Percentiles rank a stretch among this genome's conserved stretches.
phyloP scores from a whole-genome alignment of 1,284 basidiomycete species.

The Leccinum subrobustum region DNA sequence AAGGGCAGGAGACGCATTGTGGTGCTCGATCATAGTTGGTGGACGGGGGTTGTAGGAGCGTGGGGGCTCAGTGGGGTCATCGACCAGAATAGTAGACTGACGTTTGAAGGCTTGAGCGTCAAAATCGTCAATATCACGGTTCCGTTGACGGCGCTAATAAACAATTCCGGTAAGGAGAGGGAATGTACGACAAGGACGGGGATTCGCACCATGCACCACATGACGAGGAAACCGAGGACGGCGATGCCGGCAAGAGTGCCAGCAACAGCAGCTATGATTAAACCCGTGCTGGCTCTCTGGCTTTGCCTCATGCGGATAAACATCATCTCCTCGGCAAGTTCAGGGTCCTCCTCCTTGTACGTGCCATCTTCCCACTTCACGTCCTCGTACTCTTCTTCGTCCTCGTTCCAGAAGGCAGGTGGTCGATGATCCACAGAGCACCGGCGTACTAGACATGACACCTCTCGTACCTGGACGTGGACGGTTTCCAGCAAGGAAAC shows the following conservation, averaged over 20 bases:
- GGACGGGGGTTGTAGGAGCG: conserved; percentile 44
- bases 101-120: conserved; percentile 53
- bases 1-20: conserved; percentile 29
- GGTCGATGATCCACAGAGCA: conserved; percentile 70
- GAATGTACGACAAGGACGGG: neutral
- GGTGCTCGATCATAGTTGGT: conserved; percentile 57
- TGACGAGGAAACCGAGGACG: conserved; percentile 45
- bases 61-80: conserved; percentile 40
- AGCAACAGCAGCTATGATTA: conserved; percentile 53
- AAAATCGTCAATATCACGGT: conserved; percentile 46
- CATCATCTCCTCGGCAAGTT: conserved; percentile 50
- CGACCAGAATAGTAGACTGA: conserved; percentile 56
- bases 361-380: conserved; percentile 74
- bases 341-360: conserved; percentile 66
- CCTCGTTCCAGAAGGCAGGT: conserved; percentile 79
- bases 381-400: conserved; percentile 76
- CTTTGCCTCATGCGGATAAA: conserved; percentile 34
- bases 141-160: conserved; percentile 46
- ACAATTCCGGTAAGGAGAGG: conserved; percentile 6
- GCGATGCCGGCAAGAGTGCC: conserved; percentile 50
- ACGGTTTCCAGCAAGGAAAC: conserved; percentile 24
- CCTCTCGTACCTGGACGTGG: conserved; percentile 33
- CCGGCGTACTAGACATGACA: conserved; percentile 56
- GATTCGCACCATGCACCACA: conserved; percentile 51
- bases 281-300: conserved; percentile 38